Base-by-base conservation (phyloP, 192 early-diverging fungal species). In the Borealophlyctis nickersoniae region DNA sequence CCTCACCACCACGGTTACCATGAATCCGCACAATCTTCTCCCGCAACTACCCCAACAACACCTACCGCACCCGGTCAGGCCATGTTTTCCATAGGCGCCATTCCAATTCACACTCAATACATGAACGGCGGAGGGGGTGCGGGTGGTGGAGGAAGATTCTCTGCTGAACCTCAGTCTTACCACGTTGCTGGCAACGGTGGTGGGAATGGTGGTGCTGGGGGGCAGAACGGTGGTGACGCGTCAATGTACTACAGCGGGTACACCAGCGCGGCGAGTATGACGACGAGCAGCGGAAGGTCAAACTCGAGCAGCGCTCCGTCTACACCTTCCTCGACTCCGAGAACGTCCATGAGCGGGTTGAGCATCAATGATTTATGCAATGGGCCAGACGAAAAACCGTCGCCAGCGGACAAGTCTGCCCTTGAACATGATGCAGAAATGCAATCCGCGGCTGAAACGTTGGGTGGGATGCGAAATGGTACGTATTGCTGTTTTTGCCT, bases 371-470 rank as follows among this genome's bases (percentile, higher is more conserved):
- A 65, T 56, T 36, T 65, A 39, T 65, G 63, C 27, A 65, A 65
- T 36, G 26, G 31, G 14, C 27, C 51, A n/a, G 54, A 56, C 33
- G 63, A 24, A n/a, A n/a, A n/a, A n/a, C n/a, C n/a, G n/a, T n/a
- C n/a, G n/a, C n/a, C n/a, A n/a, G n/a, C 39, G 39, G 11, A 48
- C 39, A 48, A 13, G 39, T n/a, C 39, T 48, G 11, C 11, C 39
- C 9, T 9, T 4, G 24, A 57, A 4, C 31, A 33, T 26, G 71
- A 66, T 57, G 58, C 61, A 34, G 76, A 73, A 39, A 72, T 72
- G 36, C 73, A 68, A 54, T 28, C 71, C 36, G 79, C 75, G 26
- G 79, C 73, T 11, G 79, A 77, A 62, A 70, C 72, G 4, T 62
- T 81, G 14, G 69, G 62, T 48, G 69, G 67, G 5, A 51, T 81